Conservation (phyloP, 2,329 filamentous ascomycete genomes). For the Fusarium bulbicola region DNA sequence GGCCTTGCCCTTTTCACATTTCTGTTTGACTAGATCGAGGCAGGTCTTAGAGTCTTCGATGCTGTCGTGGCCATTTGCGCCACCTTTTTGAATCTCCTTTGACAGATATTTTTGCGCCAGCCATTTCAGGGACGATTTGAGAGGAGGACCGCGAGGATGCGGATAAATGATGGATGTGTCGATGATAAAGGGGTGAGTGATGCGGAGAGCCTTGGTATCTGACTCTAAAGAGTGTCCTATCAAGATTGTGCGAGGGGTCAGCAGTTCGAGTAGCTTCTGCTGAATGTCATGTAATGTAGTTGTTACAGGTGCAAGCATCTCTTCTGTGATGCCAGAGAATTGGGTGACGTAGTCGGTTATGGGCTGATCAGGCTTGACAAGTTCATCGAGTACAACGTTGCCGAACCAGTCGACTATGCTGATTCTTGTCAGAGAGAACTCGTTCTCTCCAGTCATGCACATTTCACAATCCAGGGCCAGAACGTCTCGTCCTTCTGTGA, state of each 20-base stretch:
- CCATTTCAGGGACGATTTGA: constrained; percentile 92
- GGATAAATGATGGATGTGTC: constrained; percentile 92
- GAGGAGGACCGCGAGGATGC: constrained; percentile 86
- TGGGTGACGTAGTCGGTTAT: constrained; percentile 92
- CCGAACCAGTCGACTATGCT: constrained; percentile 90
- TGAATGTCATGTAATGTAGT: constrained; percentile 89
- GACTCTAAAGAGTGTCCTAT: constrained; percentile 85
- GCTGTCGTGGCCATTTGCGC: constrained; percentile 82
- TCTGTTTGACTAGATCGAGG: constrained; percentile 92
- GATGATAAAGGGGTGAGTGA: constrained; percentile 92
- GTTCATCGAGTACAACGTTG: constrained; percentile 81
- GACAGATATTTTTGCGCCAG: constrained; percentile 85
- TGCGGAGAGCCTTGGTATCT: constrained; percentile 82
- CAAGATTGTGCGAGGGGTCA: constrained; percentile 78
- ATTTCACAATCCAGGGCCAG: constrained; percentile 95
- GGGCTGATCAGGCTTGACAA: constrained; percentile 89
- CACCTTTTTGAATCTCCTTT: constrained; percentile 87
- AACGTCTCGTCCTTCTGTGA: constrained; percentile 82
- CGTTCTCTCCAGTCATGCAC: constrained; percentile 84
- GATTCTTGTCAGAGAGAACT: constrained; percentile 87
- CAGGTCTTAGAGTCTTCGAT: constrained; percentile 92
- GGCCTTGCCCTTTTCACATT: constrained; percentile 88
- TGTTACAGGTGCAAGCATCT: constrained; percentile 82
- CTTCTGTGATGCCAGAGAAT: constrained; percentile 90
- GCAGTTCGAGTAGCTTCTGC: constrained; percentile 73